Base-by-base conservation (phyloP, 768 basidiomycete genomes). In the Amanita inopinata region DNA sequence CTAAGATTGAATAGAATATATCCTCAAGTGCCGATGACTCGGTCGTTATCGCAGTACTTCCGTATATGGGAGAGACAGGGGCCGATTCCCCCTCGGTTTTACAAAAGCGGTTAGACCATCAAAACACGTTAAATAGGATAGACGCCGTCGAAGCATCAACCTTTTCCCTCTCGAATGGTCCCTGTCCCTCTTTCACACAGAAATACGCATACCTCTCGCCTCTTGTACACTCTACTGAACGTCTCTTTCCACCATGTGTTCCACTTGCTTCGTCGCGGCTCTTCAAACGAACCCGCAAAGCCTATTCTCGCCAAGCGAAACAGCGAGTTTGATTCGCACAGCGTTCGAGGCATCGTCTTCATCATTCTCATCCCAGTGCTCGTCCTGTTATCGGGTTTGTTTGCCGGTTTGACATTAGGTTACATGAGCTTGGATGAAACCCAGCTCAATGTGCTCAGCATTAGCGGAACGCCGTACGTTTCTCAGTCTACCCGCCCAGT, bases 371-470 rank as follows among this genome's bases (percentile, higher is more conserved):
- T 92, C 33, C 90, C 90, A 40, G 56, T 90, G 24, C 80, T 91
- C 53, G 90, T 92, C 40, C 57, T 89, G 36, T 55, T 83, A 49
- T 90, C 84, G 46, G 89, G 89, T 56, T 53, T 90, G 46, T 91
- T 92, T 74, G 89, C 89, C 71, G 86, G 91, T 61, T 68, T 92
- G 51, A 93, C 91, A 45, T 67, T 93, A 34, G 90, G 90, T 24
- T 92, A 89, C 60, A 91, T 93, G 84, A 85, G 82, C 51, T 71
- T 93, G 58, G 90, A 94, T 61, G 85, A 85, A 60, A 92, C 90
- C 30, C 89, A 92, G 69, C 74, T 94, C 32, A 81, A 83, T 55
- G 91, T 94, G 2, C 63, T 94, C 15, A 79, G 81, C 49, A 80
- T 89, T 47, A 83, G 83, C 43, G 91, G 91, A 11, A 86, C 84